Conservation (phyloP, 2,329 filamentous ascomycete species). For the Coleophoma cylindrospora region DNA sequence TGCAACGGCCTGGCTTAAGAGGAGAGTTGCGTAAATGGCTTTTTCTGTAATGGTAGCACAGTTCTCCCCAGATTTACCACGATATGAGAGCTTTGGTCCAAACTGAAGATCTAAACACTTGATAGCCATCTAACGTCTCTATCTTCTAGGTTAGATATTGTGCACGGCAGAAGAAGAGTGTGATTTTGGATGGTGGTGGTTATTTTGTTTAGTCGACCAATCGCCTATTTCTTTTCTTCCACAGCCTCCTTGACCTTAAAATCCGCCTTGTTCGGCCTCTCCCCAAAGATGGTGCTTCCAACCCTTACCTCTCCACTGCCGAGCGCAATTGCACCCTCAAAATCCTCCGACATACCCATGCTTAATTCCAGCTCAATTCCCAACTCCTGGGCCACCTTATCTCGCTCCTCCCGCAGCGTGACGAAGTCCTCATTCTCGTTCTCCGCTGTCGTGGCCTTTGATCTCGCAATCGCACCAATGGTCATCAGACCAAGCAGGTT, state of each 20-base stretch:
- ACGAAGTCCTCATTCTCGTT: conserved; percentile 91
- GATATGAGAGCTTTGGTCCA: no score
- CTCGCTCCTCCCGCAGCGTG: conserved; percentile 61
- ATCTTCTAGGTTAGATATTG: no score
- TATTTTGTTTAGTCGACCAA: no score
- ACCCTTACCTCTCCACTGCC: conserved; percentile 89
- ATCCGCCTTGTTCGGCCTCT: conserved; percentile 72
- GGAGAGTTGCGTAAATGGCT: no score
- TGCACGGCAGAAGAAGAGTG: no score
- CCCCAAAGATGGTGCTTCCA: conserved; percentile 90
- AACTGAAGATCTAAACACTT: no score
- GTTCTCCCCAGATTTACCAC: no score
- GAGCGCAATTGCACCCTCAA: conserved; percentile 77
- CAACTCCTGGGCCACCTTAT: conserved; percentile 61
- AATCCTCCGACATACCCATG: conserved; percentile 99
- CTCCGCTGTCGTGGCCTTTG: conserved; percentile 65
- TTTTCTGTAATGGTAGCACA: no score
- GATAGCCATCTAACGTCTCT: no score
- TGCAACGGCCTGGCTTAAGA: no score
- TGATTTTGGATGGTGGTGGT: no score
- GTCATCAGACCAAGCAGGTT: conserved; percentile 87
- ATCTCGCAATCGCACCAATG: conserved; percentile 89
- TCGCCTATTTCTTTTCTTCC: not conserved
- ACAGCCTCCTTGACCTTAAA: conserved; percentile 50
- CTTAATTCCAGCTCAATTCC: conserved; percentile 71